These are phyloP conservation scores for Chlamydomonas incerta DNA, from an alignment of 139 green algal genomes.

Conservation along the genomic window DNA sequence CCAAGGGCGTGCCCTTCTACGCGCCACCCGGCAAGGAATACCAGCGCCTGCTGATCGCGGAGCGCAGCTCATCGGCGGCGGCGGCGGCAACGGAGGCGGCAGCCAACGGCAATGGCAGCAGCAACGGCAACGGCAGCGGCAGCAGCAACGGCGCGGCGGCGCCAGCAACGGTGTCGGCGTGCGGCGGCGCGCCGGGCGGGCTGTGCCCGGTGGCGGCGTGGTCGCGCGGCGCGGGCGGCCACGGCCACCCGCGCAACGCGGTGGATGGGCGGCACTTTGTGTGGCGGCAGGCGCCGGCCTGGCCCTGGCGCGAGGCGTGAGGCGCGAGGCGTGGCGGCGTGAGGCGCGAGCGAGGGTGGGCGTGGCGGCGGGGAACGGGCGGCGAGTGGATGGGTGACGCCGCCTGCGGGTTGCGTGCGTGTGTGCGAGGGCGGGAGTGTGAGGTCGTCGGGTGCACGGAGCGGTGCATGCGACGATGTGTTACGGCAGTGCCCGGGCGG, in stretches of 20 bases:
- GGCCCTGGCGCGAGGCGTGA: conserved; percentile 61
- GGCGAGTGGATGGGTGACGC: too few species aligned
- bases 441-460: too few species aligned
- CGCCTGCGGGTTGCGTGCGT: too few species aligned
- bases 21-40: conserved; percentile 53
- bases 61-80: neutral
- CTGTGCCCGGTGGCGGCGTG: neutral
- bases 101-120: neutral
- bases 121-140: neutral
- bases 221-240: neutral
- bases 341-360: too few species aligned
- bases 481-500: too few species aligned
- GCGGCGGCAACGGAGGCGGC: neutral
- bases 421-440: too few species aligned
- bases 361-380: too few species aligned
- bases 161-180: neutral
- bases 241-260: conserved; percentile 43
- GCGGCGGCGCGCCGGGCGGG: neutral
- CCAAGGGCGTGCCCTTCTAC: conserved; percentile 79
- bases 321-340: neutral
- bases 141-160: neutral
- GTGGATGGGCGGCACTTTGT: conserved; percentile 52
- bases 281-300: conserved; percentile 57
- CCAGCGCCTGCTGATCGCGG: conserved; percentile 18
- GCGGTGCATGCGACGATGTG: too few species aligned